Conservation (phyloP, 75 land plant species). For the Azolla pinnata region DNA sequence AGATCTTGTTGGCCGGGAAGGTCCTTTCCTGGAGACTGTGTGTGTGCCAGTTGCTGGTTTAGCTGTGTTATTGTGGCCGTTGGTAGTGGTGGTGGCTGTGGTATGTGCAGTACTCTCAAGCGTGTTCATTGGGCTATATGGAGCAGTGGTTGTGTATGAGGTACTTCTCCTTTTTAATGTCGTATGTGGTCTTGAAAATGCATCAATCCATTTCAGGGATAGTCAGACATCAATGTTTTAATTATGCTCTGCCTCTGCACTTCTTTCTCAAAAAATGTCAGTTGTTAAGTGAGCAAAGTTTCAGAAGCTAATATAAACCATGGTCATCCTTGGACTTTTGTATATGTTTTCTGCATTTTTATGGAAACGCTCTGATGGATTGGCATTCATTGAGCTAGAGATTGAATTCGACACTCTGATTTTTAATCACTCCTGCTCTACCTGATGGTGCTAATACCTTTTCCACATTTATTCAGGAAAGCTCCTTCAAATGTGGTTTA, state of each 20-base stretch:
- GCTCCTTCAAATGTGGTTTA: conserved; percentile 53
- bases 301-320: too few relatives aligned
- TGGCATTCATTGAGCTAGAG: too few relatives aligned
- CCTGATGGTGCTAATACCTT: too few relatives aligned
- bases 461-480: conserved; percentile 48
- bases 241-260: neutral
- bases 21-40: conserved; percentile 82
- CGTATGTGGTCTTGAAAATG: neutral
- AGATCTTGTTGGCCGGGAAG: conserved; percentile 73
- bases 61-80: conserved; percentile 85
- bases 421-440: too few relatives aligned
- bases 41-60: conserved; percentile 99
- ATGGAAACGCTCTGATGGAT: too few relatives aligned
- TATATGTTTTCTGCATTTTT: too few relatives aligned
- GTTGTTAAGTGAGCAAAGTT: too few relatives aligned
- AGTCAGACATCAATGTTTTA: neutral
- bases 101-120: conserved; percentile 51
- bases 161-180: conserved; percentile 18
- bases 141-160: conserved; percentile 75
- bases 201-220: neutral
- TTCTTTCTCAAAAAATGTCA: too few relatives aligned
- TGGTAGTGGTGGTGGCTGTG: conserved; percentile 63
- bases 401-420: too few relatives aligned
- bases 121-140: conserved; percentile 66
- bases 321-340: too few relatives aligned